Evolutionary conservation across 768 basidiomycete species (phyloP).

Genomic region (Boletus patriciae): DNA sequence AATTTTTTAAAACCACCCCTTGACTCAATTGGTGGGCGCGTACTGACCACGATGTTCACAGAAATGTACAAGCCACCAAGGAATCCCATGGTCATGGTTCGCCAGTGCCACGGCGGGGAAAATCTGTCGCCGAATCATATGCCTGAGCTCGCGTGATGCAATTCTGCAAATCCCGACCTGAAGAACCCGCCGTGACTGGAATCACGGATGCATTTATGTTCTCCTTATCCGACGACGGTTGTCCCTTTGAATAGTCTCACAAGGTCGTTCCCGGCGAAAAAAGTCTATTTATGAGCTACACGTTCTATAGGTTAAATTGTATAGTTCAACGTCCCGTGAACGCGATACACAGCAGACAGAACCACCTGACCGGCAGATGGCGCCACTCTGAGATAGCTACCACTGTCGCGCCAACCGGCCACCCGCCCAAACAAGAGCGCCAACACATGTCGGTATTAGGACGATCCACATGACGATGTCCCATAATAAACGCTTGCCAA

Average conservation of each 20-base stretch:
- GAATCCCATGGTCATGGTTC: background rate
- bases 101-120: background rate
- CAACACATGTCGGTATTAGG: conserved; percentile 57
- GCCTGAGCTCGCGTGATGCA: background rate
- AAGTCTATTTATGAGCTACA: conserved; percentile 1
- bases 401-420: conserved; percentile 54
- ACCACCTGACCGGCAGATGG: conserved; percentile 10
- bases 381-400: conserved; percentile 35
- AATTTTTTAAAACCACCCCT: too few species aligned
- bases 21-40: background rate
- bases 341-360: background rate
- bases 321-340: conserved; percentile 7
- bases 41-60: conserved; percentile 2
- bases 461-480: conserved; percentile 82
- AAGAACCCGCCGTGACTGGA: background rate
- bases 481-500: conserved; percentile 74
- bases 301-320: background rate
- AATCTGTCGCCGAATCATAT: background rate
- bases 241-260: background rate
- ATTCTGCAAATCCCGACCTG: too few species aligned
- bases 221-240: background rate
- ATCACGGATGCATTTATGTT: background rate
- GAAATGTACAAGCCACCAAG: background rate
- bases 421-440: conserved; percentile 55
- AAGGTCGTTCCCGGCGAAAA: background rate